Evolutionary conservation across 306 rosid species (phyloP).

Genomic region (Acacia melanoxylon): DNA sequence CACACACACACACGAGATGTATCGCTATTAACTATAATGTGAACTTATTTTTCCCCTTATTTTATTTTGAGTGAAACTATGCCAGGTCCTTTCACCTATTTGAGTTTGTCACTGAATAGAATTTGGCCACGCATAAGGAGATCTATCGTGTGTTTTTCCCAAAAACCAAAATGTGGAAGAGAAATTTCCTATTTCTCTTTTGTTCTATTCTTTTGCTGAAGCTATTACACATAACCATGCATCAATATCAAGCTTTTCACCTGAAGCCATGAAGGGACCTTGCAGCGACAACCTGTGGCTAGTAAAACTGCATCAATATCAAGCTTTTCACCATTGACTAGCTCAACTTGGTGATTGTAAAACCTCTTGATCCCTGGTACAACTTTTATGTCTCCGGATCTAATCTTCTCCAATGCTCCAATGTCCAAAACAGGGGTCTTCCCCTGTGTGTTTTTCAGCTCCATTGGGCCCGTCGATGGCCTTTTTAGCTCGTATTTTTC

Average conservation of each 20-base stretch:
- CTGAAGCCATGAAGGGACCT: slow-evolving; percentile 95
- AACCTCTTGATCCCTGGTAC: slow-evolving; percentile 71
- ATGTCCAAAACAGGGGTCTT: slow-evolving; percentile 91
- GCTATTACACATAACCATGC: no score
- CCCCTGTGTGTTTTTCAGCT: slow-evolving; percentile 72
- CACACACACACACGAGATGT: no score
- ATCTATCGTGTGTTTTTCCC: background rate
- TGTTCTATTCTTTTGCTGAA: background rate
- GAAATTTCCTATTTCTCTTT: no score
- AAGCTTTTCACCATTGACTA: slow-evolving; percentile 56
- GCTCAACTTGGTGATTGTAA: slow-evolving; percentile 41
- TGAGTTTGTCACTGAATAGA: background rate
- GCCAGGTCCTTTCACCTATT: no score
- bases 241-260: no score
- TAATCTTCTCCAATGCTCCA: slow-evolving; percentile 73
- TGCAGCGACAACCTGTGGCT: slow-evolving; percentile 90
- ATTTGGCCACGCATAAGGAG: background rate
- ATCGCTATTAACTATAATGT: background rate
- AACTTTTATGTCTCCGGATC: slow-evolving; percentile 73
- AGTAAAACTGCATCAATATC: slow-evolving; percentile 68
- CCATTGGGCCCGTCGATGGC: slow-evolving; percentile 70
- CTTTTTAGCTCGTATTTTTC: slow-evolving; percentile 75
- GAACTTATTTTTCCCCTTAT: background rate
- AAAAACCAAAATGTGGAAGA: no score
- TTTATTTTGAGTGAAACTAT: no score